Evolutionary conservation across 495 filamentous ascomycete genomes (phyloP), one percentile per base, ranked within the genome.

Genomic region (Neurospora intermedia): DNA sequence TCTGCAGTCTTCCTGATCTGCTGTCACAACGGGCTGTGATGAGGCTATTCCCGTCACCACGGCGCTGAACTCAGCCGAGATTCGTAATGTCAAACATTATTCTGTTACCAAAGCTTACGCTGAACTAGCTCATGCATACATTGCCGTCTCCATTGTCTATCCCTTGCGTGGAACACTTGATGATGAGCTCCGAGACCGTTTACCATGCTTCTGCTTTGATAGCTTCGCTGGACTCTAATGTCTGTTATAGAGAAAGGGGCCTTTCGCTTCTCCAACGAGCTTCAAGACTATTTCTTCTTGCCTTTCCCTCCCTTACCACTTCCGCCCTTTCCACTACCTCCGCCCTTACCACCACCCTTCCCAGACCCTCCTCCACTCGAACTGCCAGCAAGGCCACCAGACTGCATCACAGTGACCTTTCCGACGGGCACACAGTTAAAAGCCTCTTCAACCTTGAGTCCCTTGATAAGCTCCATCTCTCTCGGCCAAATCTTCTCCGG

Each of bases 341-440:
- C 71, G 5, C 77, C 69, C 74, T 82, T 73, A 71, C 81, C 73
- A 83, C 84, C 76, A 81, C 71, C 74, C 74, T 88, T 76, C 76
- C 85, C 76, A 72, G 84, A 78, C 75, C 83, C 80, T 62, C 79
- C 84, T 6, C 76, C 78, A 35, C 83, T 84, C 6, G 75, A 79
- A 15, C 82, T 84, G 71, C 83, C 84, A 43, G 82, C 84, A 48
- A 82, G 85, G 4, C 83, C 84, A 9, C 87, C 87, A 27, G 81
- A 81, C 81, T 89, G 86, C 88, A 97, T 91, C 35, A 98, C 89
- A 78, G 92, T 90, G 62, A 97, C 87, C 81, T 93, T 96, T n/a
- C 90, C 87, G 3, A 97, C 93, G 35, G 94, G 92, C 74, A 98
- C 87, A 9, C 87, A 85, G 75, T 94, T 94, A 69, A 92, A 87